Conservation (phyloP, 768 basidiomycete genomes). For the Suillus lakei region DNA sequence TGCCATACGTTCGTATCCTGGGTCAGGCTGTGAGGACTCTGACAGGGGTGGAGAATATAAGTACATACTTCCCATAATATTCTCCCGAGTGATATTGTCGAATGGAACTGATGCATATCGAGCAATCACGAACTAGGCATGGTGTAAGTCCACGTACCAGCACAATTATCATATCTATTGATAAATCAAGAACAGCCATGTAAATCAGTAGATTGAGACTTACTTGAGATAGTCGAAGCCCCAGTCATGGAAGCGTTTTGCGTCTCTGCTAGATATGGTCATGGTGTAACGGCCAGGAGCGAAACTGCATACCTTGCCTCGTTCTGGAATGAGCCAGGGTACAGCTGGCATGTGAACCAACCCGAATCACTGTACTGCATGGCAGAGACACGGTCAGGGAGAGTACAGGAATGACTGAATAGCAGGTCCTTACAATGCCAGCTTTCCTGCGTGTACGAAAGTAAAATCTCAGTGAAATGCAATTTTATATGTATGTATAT, state of each 20-base stretch:
- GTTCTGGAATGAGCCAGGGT: slow-evolving; percentile 69
- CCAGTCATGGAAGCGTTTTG: slow-evolving; percentile 64
- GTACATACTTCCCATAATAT: slow-evolving; percentile 57
- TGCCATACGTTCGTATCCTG: slow-evolving; percentile 67
- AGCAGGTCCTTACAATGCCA: slow-evolving; percentile 53
- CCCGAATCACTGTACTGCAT: slow-evolving; percentile 67
- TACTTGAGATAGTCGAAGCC: slow-evolving; percentile 71
- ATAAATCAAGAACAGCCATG: neutral
- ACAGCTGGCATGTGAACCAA: slow-evolving; percentile 68
- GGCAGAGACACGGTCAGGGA: neutral
- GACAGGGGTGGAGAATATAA: slow-evolving; percentile 3
- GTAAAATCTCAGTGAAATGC: neutral
- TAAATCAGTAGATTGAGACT: slow-evolving; percentile 18
- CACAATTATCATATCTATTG: slow-evolving; percentile 64
- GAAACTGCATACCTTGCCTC: slow-evolving; percentile 52
- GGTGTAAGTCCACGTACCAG: slow-evolving; percentile 35
- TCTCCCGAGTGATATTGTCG: slow-evolving; percentile 58
- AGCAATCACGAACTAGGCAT: neutral
- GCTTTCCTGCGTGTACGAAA: slow-evolving; percentile 47
- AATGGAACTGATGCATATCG: slow-evolving; percentile 50
- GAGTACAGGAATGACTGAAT: neutral
- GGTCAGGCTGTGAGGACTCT: neutral
- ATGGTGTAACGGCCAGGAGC: neutral
- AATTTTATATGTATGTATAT: neutral
- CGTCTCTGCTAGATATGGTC: slow-evolving; percentile 46